phyloP scores from a whole-genome alignment of 352 stramenopile genomes.

The Lagenidium giganteum region DNA sequence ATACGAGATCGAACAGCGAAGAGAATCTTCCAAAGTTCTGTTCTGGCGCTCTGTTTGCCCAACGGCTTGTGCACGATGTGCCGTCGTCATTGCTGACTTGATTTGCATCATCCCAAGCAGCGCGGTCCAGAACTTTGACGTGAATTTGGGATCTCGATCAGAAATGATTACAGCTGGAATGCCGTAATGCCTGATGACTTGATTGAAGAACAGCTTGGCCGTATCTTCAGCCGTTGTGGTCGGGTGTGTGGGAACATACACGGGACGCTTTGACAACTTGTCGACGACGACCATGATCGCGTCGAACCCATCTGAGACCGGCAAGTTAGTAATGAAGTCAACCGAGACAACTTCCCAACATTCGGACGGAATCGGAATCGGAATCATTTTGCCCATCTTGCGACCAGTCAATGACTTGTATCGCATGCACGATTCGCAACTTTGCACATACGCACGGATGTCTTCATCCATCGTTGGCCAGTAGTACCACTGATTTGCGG shows the following conservation, averaged over 20 bases:
- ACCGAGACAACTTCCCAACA: constrained; percentile 1
- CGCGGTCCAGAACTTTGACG: constrained; percentile 11
- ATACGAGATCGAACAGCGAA: constrained; percentile 14
- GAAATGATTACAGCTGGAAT: constrained; percentile 12
- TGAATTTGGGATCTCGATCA: constrained; percentile 19
- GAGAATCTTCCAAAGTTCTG: too few species aligned
- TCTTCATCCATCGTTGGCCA: constrained; percentile 4
- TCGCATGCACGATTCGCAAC: background rate
- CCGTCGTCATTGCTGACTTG: constrained; percentile 3
- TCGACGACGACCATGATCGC: constrained; percentile 7
- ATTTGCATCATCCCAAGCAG: constrained; percentile 17
- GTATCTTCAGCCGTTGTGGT: background rate
- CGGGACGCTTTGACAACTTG: constrained; percentile 8
- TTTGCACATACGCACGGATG: background rate
- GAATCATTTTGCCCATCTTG: constrained; percentile 6
- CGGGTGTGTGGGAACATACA: constrained; percentile 8
- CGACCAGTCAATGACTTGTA: background rate
- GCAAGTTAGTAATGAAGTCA: constrained; percentile 3
- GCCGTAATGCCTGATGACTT: constrained; percentile 11
- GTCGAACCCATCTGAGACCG: constrained; percentile 10
- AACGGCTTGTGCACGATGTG: too few species aligned
- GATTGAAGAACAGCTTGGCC: constrained; percentile 12
- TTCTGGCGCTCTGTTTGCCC: too few species aligned
- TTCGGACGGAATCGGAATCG: constrained; percentile 4
- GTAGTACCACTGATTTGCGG: constrained; percentile 4